These are phyloP conservation scores for Thraustochytrium aureum DNA, from an alignment of 352 stramenopile genomes.

Conservation along the genomic window DNA sequence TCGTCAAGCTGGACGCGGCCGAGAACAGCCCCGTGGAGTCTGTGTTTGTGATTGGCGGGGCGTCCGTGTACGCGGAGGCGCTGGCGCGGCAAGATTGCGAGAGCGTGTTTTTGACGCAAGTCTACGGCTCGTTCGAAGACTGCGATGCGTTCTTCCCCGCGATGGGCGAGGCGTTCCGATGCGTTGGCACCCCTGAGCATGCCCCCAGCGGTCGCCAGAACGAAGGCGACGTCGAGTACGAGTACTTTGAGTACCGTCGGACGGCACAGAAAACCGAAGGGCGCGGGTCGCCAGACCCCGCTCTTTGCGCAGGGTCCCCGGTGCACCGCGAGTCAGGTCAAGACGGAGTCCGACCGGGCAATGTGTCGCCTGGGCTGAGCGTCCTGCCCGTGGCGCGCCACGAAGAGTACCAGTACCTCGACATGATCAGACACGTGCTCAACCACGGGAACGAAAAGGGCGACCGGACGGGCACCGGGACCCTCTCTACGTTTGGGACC, in stretches of 20 bases:
- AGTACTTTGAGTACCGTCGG: constrained; percentile 70
- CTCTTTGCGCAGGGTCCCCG: neutral
- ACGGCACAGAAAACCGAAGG: constrained; percentile 23
- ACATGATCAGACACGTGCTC: constrained; percentile 95
- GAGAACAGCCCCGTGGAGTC: constrained; percentile 74
- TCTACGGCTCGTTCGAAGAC: constrained; percentile 65
- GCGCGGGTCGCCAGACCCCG: neutral
- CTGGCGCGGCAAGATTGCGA: constrained; percentile 60
- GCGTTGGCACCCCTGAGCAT: neutral
- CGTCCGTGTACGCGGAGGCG: constrained; percentile 89
- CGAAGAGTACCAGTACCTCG: constrained; percentile 87
- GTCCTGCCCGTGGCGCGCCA: constrained; percentile 63
- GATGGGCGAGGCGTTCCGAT: constrained; percentile 50
- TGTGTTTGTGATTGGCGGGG: constrained; percentile 97
- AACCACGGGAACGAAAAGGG: constrained; percentile 83
- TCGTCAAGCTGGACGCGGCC: constrained; percentile 63
- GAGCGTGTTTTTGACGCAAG: constrained; percentile 55
- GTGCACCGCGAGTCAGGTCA: neutral
- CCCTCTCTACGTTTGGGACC: constrained; percentile 96
- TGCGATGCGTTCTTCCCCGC: constrained; percentile 90
- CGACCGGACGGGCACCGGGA: constrained; percentile 98
- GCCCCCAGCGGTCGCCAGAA: constrained; percentile 62
- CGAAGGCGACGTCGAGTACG: constrained; percentile 73
- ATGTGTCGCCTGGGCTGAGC: constrained; percentile 11
- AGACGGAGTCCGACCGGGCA: neutral